phyloP scores from a whole-genome alignment of 176 grass and related monocot genomes.

The Cymbopogon citratus region DNA sequence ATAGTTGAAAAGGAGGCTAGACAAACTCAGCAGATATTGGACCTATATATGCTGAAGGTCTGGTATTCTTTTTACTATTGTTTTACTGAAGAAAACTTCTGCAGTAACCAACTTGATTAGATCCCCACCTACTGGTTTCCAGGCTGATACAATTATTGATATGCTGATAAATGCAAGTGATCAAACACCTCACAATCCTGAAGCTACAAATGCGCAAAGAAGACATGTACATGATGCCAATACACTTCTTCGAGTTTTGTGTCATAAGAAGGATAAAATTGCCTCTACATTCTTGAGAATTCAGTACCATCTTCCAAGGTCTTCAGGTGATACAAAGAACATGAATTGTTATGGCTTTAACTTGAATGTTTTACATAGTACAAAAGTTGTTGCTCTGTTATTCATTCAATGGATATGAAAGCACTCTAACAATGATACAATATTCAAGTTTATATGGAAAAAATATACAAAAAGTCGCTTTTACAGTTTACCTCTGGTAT shows the following conservation, averaged over 20 bases:
- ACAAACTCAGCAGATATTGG: conserved; percentile 63
- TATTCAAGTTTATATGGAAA: neutral
- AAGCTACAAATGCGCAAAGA: conserved; percentile 30
- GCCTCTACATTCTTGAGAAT: conserved; percentile 80
- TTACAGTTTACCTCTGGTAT: neutral
- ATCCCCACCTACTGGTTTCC: conserved; percentile 33
- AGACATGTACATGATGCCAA: conserved; percentile 62
- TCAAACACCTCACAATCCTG: conserved; percentile 44
- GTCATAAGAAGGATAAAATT: conserved; percentile 83
- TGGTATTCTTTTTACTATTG: conserved; percentile 16
- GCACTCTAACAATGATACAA: neutral
- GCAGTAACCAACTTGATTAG: neutral
- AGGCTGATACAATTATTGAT: conserved; percentile 69
- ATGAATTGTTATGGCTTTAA: neutral
- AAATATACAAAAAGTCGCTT: neutral
- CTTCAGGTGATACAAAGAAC: conserved; percentile 58
- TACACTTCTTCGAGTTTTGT: conserved; percentile 85
- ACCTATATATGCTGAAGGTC: conserved; percentile 78
- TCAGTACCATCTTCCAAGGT: conserved; percentile 88
- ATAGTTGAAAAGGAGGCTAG: conserved; percentile 68
- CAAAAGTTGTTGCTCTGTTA: neutral
- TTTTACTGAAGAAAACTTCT: conserved; percentile 14
- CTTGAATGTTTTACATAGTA: conserved; percentile 7
- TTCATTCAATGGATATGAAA: neutral
- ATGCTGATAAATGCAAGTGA: conserved; percentile 82